Base-by-base conservation (phyloP, 73 alveolate species). In the Paramecium sexaurelia region DNA sequence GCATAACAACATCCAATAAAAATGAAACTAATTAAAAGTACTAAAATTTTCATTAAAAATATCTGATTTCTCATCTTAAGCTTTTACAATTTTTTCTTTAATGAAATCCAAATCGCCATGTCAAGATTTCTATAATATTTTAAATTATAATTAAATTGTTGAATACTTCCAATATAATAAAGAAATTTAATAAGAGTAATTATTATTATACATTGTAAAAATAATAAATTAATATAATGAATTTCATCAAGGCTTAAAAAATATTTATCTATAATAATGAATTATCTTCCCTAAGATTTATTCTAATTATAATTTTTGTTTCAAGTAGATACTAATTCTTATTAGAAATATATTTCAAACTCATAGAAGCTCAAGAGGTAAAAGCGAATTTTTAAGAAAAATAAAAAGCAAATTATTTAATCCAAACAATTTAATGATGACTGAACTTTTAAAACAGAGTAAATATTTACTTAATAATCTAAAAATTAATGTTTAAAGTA, bases 281-380 rank as follows among this genome's bases (percentile, higher is more conserved):
- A n/a, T n/a, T n/a, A n/a, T n/a, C n/a, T n/a, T n/a, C n/a, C n/a
- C n/a, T n/a, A n/a, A n/a, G n/a, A n/a, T n/a, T n/a, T n/a, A n/a
- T n/a, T n/a, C n/a, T n/a, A n/a, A n/a, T n/a, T n/a, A n/a, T n/a
- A n/a, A n/a, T n/a, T n/a, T n/a, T n/a, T n/a, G n/a, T n/a, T n/a
- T n/a, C n/a, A n/a, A n/a, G n/a, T n/a, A n/a, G n/a, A n/a, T n/a
- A n/a, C n/a, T n/a, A n/a, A n/a, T n/a, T n/a, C n/a, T n/a, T n/a
- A n/a, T n/a, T n/a, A n/a, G n/a, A n/a, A n/a, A n/a, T n/a, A n/a
- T n/a, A n/a, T n/a, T n/a, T n/a, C n/a, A n/a, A n/a, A n/a, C n/a
- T n/a, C n/a, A n/a, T n/a, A n/a, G n/a, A 85, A 43, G 89, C 83
- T 27, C 24, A 88, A 33, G 94, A 88, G 4, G 91, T 88, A 7